phyloP scores from a whole-genome alignment of 2,329 filamentous ascomycete species.

The Cladosporium sphaerospermum region DNA sequence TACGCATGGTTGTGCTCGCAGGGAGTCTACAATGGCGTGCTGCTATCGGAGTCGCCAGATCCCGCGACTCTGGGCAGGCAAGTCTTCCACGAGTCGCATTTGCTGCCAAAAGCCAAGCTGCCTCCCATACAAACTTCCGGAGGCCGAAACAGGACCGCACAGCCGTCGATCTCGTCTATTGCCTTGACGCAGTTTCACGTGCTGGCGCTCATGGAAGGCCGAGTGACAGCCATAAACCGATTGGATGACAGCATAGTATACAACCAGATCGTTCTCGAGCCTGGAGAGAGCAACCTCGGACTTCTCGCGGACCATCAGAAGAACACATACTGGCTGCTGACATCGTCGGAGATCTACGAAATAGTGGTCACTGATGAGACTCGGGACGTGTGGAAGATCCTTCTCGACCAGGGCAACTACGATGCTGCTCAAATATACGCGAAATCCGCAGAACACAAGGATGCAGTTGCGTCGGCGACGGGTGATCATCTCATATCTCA shows the following conservation, averaged over 20 bases:
- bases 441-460: constrained; percentile 71
- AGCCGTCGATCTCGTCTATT: constrained; percentile 72
- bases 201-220: constrained; percentile 71
- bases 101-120: constrained; percentile 69
- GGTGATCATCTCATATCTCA: constrained; percentile 81
- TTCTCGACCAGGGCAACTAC: constrained; percentile 81
- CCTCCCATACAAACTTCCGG: constrained; percentile 60
- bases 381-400: constrained; percentile 88
- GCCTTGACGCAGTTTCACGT: constrained; percentile 92
- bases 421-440: constrained; percentile 83
- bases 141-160: constrained; percentile 57
- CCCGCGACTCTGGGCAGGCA: constrained; percentile 62
- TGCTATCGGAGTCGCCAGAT: constrained; percentile 52
- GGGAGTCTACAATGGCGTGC: constrained; percentile 79
- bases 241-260: constrained; percentile 81
- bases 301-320: constrained; percentile 86
- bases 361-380: constrained; percentile 86
- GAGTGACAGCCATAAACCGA: constrained; percentile 78
- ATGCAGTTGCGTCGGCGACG: constrained; percentile 84
- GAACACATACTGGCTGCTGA: constrained; percentile 97
- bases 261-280: constrained; percentile 77
- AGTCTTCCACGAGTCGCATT: constrained; percentile 71
- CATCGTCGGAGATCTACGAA: constrained; percentile 83
- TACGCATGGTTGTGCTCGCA: constrained; percentile 90
- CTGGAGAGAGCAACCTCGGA: constrained; percentile 72